phyloP scores from a whole-genome alignment of 768 basidiomycete genomes.

The Neoboletus brunneissimus region DNA sequence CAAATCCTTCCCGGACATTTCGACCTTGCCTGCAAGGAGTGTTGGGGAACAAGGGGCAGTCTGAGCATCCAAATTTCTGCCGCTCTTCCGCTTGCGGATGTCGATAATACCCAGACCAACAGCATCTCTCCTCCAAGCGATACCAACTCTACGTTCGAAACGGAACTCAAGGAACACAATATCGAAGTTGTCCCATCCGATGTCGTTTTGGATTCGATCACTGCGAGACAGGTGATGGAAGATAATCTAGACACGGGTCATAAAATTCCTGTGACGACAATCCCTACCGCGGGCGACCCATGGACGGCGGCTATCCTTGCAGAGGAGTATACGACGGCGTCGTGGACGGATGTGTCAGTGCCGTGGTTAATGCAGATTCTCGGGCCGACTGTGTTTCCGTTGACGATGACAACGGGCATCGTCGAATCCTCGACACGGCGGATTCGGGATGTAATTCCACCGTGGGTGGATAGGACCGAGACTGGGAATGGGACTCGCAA shows the following conservation, averaged over 20 bases:
- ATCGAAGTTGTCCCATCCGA: conserved; percentile 24
- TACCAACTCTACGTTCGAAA: conserved; percentile 33
- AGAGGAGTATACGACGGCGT: conserved; percentile 26
- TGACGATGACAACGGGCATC: conserved; percentile 58
- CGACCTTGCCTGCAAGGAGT: conserved; percentile 44
- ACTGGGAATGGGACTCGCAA: not conserved
- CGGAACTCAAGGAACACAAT: conserved; percentile 36
- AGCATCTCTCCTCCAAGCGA: not conserved
- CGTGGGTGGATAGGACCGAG: conserved; percentile 16
- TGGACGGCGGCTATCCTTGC: conserved; percentile 24
- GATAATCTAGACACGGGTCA: conserved; percentile 26
- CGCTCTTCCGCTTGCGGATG: not conserved
- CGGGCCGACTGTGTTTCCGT: conserved; percentile 54
- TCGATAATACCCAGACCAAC: not conserved
- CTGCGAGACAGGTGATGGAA: conserved; percentile 30
- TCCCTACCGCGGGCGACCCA: conserved; percentile 22
- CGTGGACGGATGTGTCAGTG: conserved; percentile 28
- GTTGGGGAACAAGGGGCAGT: conserved; percentile 47
- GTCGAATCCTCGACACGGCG: conserved; percentile 63
- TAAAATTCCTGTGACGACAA: conserved; percentile 12
- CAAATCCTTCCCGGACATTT: conserved; percentile 42
- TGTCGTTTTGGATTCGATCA: conserved; percentile 29
- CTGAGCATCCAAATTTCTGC: conserved; percentile 23
- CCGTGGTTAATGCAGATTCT: conserved; percentile 40
- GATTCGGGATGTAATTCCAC: conserved; percentile 45